Base-by-base conservation (phyloP, 768 basidiomycete genomes). In the Boletus fagicola region DNA sequence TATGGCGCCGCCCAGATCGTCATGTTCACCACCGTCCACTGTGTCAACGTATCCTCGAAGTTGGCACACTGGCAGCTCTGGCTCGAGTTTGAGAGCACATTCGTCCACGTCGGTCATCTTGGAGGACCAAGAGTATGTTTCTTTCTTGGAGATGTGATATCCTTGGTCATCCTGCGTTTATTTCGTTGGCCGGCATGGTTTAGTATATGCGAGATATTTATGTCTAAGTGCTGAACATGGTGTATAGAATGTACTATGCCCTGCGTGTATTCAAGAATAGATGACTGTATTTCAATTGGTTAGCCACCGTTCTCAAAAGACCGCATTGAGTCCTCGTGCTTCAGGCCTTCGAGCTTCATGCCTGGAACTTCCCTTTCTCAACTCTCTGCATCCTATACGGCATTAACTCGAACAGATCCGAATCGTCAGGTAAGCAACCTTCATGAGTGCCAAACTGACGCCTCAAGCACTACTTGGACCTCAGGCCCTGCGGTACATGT, bases 131-230 rank as follows among this genome's bases (percentile, higher is more conserved):
- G 65, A 70, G 36, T 68, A 63, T 53, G 57, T 69, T 15, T 70
- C 68, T 16, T 70, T 70, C 33, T 49, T 70, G 51, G 68, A 70
- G 2, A 30, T 70, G 6, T 64, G 52, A 65, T 9, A 13, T 16
- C 36, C 20, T n/a, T 4, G 13, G 15, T 31, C 22, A 45, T 26
- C 3, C 16, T 56, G 7, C n/a, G 6, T 20, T 39, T 22, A 10
- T 38, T 26, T 31, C 9, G 11, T 20, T 35, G 20, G 39, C 2
- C 15, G 43, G 54, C 13, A 28, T 33, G 11, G 15, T 5, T 46
- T 33, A n/a, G n/a, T n/a, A 1, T 16, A n/a, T 15, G 18, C 9
- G 10, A 8, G 9, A 33, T 54, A 16, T 47, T 53, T 46, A 36
- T 45, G 24, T 6, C 28, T 0, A 10, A 15, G n/a, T 10, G 28